Evolutionary conservation across 768 basidiomycete species (phyloP).

Genomic region (Naganishia antarctica): DNA sequence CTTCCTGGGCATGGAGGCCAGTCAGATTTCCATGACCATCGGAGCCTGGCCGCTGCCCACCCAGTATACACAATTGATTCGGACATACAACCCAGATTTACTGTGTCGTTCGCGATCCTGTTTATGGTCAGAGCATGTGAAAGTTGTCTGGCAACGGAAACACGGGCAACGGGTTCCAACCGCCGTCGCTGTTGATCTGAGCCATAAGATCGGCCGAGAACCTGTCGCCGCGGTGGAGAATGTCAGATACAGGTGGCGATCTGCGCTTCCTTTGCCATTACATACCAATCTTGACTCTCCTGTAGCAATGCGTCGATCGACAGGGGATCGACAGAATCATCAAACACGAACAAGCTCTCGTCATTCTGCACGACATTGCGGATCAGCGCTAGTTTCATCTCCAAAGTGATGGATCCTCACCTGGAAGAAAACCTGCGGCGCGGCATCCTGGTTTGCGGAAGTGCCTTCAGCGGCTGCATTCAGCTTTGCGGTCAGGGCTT

Average conservation of each 20-base stretch:
- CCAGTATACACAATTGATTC: too few relatives aligned
- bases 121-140: constrained; percentile 18
- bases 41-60: too few relatives aligned
- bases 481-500: constrained; percentile 15
- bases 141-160: constrained; percentile 13
- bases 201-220: constrained; percentile 27
- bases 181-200: constrained; percentile 25
- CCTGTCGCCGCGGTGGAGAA: neutral
- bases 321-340: constrained; percentile 20
- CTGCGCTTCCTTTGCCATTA: neutral
- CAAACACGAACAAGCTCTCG: constrained; percentile 20
- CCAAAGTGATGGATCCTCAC: neutral
- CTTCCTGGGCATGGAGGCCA: too few relatives aligned
- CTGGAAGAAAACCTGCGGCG: constrained; percentile 18
- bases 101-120: too few relatives aligned
- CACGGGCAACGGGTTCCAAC: constrained; percentile 16
- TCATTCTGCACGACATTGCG: constrained; percentile 9
- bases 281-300: constrained; percentile 29
- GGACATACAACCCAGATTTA: too few relatives aligned
- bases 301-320: constrained; percentile 24
- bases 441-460: neutral
- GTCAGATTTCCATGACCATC: too few relatives aligned
- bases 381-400: neutral
- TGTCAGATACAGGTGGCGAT: neutral
- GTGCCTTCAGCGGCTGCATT: constrained; percentile 7